A percentile compares a stretch with the other conserved stretches of the same genome.
These are phyloP conservation scores for Aspergillus nidulans DNA, from an alignment of 495 filamentous ascomycete species.

Conservation along the genomic window DNA sequence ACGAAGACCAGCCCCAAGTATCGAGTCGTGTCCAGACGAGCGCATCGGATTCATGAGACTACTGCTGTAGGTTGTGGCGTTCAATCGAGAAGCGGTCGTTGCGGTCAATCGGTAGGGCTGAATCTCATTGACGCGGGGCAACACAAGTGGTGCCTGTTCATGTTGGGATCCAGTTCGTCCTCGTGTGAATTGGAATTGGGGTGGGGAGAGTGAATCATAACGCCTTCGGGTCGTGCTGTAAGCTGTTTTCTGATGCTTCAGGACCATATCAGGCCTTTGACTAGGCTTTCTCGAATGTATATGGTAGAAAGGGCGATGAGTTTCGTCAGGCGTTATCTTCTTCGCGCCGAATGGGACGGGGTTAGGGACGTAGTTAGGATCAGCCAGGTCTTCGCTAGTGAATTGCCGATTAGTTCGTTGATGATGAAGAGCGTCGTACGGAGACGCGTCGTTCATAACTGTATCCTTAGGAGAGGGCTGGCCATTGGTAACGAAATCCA, in stretches of 20 bases:
- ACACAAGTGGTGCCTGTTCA: neutral
- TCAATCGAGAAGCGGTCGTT: neutral
- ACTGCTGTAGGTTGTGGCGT: neutral
- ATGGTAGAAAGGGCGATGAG: neutral
- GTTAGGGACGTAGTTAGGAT: neutral
- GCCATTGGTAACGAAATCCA: neutral
- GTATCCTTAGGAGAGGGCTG: constrained; percentile 8
- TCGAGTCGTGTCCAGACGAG: neutral
- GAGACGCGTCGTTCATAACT: constrained; percentile 13
- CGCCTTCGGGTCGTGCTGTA: too few relatives aligned
- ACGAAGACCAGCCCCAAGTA: too few relatives aligned
- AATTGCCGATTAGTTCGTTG: neutral
- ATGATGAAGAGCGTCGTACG: neutral
- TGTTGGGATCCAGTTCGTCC: neutral
- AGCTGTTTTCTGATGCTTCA: too few relatives aligned
- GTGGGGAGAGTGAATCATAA: too few relatives aligned
- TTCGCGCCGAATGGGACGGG: neutral
- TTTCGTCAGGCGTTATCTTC: neutral
- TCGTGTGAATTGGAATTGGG: constrained; percentile 12
- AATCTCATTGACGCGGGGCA: neutral
- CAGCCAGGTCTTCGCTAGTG: neutral
- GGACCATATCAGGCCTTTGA: neutral
- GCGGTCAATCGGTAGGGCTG: neutral
- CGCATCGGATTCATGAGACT: neutral
- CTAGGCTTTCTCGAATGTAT: neutral